phyloP scores from a whole-genome alignment of 2,329 filamentous ascomycete species.

The Pseudofabraea citricarpa region DNA sequence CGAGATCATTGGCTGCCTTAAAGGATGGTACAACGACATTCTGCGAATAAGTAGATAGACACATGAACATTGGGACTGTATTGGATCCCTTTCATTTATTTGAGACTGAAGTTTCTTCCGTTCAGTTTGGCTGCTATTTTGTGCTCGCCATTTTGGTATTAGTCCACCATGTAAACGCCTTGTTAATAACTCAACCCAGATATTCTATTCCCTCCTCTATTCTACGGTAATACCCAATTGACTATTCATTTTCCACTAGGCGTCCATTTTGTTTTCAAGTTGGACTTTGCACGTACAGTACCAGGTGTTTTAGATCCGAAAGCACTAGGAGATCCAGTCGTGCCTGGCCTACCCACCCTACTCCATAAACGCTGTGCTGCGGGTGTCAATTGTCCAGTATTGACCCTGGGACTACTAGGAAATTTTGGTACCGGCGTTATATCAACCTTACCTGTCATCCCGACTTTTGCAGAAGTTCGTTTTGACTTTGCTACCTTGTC shows the following conservation, averaged over 20 bases:
- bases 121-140: too few species aligned
- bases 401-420: constrained; percentile 57
- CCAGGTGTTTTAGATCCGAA: constrained; percentile 23
- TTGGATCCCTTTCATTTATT: too few species aligned
- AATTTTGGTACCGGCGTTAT: constrained; percentile 64
- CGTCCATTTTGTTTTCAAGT: constrained; percentile 22
- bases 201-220: too few species aligned
- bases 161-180: too few species aligned
- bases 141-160: too few species aligned
- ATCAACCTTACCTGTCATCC: constrained; percentile 54
- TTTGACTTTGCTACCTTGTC: constrained; percentile 74
- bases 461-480: constrained; percentile 53
- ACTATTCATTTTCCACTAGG: constrained; percentile 14
- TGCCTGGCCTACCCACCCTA: constrained; percentile 45
- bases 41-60: too few species aligned
- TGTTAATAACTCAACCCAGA: too few species aligned
- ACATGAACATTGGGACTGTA: too few species aligned
- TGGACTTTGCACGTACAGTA: constrained; percentile 21
- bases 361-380: constrained; percentile 67
- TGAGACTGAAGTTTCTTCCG: too few species aligned
- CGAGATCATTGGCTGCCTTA: neutral
- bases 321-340: constrained; percentile 19
- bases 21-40: too few species aligned
- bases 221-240: too few species aligned
- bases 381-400: constrained; percentile 58